Evolutionary conservation across 352 stramenopile species (phyloP).

Genomic region (Pythium grandisporangium): DNA sequence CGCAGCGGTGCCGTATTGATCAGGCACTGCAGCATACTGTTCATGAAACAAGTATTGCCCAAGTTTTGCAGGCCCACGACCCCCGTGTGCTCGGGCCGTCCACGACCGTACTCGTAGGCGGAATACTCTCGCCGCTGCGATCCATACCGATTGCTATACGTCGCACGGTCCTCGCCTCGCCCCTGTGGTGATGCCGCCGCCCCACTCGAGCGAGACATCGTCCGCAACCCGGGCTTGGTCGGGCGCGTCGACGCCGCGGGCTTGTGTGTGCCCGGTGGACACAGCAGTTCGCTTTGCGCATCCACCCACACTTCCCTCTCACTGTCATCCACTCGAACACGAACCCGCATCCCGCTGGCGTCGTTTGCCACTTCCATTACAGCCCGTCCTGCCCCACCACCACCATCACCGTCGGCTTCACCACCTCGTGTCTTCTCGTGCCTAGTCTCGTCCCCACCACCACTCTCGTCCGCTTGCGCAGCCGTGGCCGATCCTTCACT

Average conservation of each 20-base stretch:
- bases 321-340: slow-evolving; percentile 38
- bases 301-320: slow-evolving; percentile 37
- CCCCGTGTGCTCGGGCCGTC: slow-evolving; percentile 41
- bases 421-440: too few relatives aligned
- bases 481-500: slow-evolving; percentile 11
- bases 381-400: too few relatives aligned
- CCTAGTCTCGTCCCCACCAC: too few relatives aligned
- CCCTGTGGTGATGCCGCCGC: slow-evolving; percentile 3
- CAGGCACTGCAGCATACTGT: slow-evolving; percentile 89
- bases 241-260: slow-evolving; percentile 21
- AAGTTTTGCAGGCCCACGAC: slow-evolving; percentile 73
- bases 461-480: too few relatives aligned
- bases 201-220: slow-evolving; percentile 1
- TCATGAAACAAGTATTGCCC: slow-evolving; percentile 82
- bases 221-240: slow-evolving; percentile 3
- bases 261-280: slow-evolving; percentile 46
- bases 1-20: slow-evolving; percentile 90
- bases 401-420: too few relatives aligned
- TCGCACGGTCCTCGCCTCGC: slow-evolving; percentile 16
- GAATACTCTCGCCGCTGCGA: slow-evolving; percentile 20
- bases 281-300: slow-evolving; percentile 56
- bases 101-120: slow-evolving; percentile 34
- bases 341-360: too few relatives aligned
- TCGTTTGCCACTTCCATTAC: too few relatives aligned
- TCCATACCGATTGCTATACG: slow-evolving; percentile 20